These are phyloP conservation scores for Millerago galiae DNA, from an alignment of 805 yeast species.

Conservation along the genomic window DNA sequence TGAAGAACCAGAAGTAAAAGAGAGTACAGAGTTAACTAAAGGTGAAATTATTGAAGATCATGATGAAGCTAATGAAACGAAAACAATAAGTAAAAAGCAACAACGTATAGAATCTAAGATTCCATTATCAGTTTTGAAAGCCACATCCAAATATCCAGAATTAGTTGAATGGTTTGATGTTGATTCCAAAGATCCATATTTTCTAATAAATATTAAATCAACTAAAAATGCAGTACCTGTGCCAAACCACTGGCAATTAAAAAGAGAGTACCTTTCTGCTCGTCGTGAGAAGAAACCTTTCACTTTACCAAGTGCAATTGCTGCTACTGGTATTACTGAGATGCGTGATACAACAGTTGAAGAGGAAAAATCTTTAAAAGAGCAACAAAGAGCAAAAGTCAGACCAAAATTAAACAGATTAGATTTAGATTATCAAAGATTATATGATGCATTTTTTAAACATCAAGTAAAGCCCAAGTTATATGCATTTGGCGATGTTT, in stretches of 20 bases:
- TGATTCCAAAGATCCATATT: conserved; percentile 72
- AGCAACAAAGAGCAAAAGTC: conserved; percentile 71
- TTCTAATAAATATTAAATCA: conserved; percentile 59
- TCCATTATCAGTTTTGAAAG: conserved; percentile 62
- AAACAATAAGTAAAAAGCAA: conserved; percentile 41
- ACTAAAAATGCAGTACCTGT: conserved; percentile 64
- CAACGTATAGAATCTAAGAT: conserved; percentile 47
- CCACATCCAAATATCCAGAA: conserved; percentile 56
- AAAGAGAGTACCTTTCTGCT: conserved; percentile 65
- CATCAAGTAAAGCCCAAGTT: conserved; percentile 69
- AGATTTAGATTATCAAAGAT: conserved; percentile 77
- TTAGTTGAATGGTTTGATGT: conserved; percentile 82
- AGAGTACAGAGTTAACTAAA: conserved; percentile 13
- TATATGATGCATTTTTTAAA: conserved; percentile 84
- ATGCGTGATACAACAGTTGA: conserved; percentile 62
- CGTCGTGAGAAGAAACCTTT: conserved; percentile 67
- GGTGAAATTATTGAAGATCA: conserved; percentile 26
- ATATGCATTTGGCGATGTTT: conserved; percentile 66
- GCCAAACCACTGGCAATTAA: conserved; percentile 80
- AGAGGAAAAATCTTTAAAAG: conserved; percentile 53
- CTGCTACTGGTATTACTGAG: conserved; percentile 77
- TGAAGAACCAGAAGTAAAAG: conserved; percentile 8
- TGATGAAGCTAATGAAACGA: conserved; percentile 16
- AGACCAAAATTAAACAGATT: conserved; percentile 84
- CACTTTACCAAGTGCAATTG: conserved; percentile 70